phyloP scores from a whole-genome alignment of 202 grass and related monocot species.

The Setaria italica region DNA sequence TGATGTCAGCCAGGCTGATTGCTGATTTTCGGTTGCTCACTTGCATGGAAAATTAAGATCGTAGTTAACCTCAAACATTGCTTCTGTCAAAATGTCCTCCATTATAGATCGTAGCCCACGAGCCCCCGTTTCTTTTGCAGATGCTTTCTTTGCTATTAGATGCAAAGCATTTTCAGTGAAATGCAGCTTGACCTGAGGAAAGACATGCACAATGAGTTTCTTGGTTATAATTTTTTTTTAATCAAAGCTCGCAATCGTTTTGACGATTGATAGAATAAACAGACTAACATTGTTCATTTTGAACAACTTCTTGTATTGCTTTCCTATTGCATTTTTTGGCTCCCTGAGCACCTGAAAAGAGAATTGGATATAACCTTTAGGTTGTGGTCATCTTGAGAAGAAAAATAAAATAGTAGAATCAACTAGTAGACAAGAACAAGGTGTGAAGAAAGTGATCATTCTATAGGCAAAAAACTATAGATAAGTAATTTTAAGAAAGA shows the following conservation, averaged over 20 bases:
- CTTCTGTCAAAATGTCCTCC: slow-evolving; percentile 62
- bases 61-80: slow-evolving; percentile 65
- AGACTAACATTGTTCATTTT: slow-evolving; percentile 64
- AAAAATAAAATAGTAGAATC: slow-evolving; percentile 3
- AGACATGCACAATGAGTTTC: slow-evolving; percentile 5
- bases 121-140: slow-evolving; percentile 43
- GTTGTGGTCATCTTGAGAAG: not conserved
- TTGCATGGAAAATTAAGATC: not conserved
- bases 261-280: not conserved
- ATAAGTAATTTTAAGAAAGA: slow-evolving; percentile 21
- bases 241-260: not conserved
- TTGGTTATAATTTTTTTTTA: slow-evolving; percentile 10
- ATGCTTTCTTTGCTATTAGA: slow-evolving; percentile 64
- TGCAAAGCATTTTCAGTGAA: slow-evolving; percentile 52
- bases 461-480: not conserved
- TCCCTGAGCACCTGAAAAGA: slow-evolving; percentile 57
- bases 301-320: slow-evolving; percentile 69
- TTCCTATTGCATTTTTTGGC: slow-evolving; percentile 60
- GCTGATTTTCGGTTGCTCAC: not conserved
- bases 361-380: slow-evolving; percentile 2
- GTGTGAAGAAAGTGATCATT: slow-evolving; percentile 10
- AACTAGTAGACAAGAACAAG: not conserved
- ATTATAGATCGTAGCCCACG: slow-evolving; percentile 49
- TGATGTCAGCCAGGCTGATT: slow-evolving; percentile 7
- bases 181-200: slow-evolving; percentile 54